Evolutionary conservation across 129 eudicot species (phyloP).

Genomic region (Tagetes patula): DNA sequence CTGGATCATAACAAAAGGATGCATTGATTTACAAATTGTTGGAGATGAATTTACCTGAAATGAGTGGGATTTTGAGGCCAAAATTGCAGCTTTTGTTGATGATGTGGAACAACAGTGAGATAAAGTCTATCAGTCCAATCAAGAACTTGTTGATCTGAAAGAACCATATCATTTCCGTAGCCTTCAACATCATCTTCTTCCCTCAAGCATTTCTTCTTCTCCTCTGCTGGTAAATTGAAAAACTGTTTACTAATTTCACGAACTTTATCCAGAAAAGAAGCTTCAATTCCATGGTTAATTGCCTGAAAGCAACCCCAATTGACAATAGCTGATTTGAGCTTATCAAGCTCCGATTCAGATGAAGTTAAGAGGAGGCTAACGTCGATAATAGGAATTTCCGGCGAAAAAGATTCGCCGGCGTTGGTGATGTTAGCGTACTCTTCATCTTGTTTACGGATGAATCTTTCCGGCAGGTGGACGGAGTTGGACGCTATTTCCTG

Average conservation of each 20-base stretch:
- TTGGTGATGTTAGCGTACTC: slow-evolving; percentile 24
- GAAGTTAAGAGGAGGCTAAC: slow-evolving; percentile 27
- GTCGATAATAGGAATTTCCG: slow-evolving; percentile 30
- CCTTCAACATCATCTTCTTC: slow-evolving; percentile 48
- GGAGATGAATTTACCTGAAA: slow-evolving; percentile 40
- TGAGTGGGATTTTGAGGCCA: slow-evolving; percentile 63
- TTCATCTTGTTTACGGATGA: slow-evolving; percentile 24
- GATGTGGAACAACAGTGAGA: slow-evolving; percentile 42
- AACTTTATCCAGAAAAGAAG: slow-evolving; percentile 44
- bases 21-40: not conserved
- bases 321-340: slow-evolving; percentile 45
- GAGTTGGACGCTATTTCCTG: slow-evolving; percentile 32
- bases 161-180: slow-evolving; percentile 58
- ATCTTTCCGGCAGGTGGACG: slow-evolving; percentile 27
- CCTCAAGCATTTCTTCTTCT: slow-evolving; percentile 48
- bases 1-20: no score
- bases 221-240: slow-evolving; percentile 45
- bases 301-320: slow-evolving; percentile 73
- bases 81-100: slow-evolving; percentile 35
- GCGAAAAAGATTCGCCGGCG: not conserved
- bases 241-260: slow-evolving; percentile 32
- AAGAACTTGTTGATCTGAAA: slow-evolving; percentile 49
- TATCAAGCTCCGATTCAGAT: slow-evolving; percentile 37
- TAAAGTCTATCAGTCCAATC: slow-evolving; percentile 65
- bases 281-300: slow-evolving; percentile 54